Evolutionary conservation across 2,329 filamentous ascomycete genomes (phyloP).

Genomic region (Pseudophaeomoniella oleicola): DNA sequence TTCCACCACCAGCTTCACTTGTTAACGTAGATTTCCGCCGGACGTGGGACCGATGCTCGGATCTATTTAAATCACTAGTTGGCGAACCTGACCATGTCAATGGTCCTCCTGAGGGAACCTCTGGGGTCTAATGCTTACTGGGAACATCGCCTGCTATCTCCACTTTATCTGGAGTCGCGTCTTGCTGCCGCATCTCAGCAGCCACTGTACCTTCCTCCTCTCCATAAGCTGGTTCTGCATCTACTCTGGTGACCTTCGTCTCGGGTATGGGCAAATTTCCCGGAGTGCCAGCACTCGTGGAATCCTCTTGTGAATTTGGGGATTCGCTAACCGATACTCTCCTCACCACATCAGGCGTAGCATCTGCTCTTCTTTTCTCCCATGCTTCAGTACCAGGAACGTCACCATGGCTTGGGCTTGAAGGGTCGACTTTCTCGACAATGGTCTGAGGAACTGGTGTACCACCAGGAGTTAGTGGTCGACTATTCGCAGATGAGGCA

Average conservation of each 20-base stretch:
- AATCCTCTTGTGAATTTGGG: constrained; percentile 6
- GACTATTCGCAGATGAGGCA: constrained; percentile 20
- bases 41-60: constrained; percentile 23
- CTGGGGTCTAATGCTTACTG: constrained; percentile 37
- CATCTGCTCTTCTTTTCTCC: constrained; percentile 41
- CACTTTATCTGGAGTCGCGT: constrained; percentile 27
- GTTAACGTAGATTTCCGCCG: constrained; percentile 18
- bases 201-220: constrained; percentile 20
- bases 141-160: constrained; percentile 30
- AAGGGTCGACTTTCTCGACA: constrained; percentile 46
- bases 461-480: constrained; percentile 34
- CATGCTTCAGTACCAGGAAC: constrained; percentile 46
- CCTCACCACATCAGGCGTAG: constrained; percentile 42
- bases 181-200: constrained; percentile 23
- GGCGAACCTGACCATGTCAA: constrained; percentile 49
- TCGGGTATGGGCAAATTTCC: constrained; percentile 20
- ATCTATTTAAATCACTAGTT: constrained; percentile 36
- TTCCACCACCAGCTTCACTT: constrained; percentile 34
- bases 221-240: constrained; percentile 21
- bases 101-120: constrained; percentile 32
- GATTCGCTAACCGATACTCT: constrained; percentile 20
- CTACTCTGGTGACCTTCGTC: constrained; percentile 28
- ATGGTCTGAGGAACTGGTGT: constrained; percentile 42
- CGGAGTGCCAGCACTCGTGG: constrained; percentile 3
- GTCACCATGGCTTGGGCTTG: constrained; percentile 43